phyloP scores from a whole-genome alignment of 139 green algal species.

The Eudorina sp. region DNA sequence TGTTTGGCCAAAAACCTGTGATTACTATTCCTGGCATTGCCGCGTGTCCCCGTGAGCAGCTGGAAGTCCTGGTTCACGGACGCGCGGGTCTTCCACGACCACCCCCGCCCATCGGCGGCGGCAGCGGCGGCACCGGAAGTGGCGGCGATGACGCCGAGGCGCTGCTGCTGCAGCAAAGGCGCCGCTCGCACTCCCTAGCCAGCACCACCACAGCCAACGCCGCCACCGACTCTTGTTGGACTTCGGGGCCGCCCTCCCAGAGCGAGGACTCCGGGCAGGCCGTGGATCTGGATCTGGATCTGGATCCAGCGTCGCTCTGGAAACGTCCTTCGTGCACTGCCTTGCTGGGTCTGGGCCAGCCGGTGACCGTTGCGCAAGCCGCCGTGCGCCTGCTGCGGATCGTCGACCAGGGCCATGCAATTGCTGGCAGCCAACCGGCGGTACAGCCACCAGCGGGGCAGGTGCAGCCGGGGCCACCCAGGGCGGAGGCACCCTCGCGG shows the following conservation, averaged over 20 bases:
- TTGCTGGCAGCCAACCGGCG: too few species aligned
- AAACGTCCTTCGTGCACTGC: not conserved
- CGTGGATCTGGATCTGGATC: not conserved
- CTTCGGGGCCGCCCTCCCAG: not conserved
- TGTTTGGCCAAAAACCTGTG: too few species aligned
- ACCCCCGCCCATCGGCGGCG: not conserved
- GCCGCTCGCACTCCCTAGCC: not conserved
- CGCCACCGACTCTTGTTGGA: not conserved
- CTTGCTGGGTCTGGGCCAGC: not conserved
- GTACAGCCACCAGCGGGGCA: too few species aligned
- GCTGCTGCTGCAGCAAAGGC: not conserved
- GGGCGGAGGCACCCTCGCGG: too few species aligned
- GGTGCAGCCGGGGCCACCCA: too few species aligned
- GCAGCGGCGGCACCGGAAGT: not conserved
- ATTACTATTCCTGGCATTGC: too few species aligned
- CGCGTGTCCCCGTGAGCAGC: not conserved
- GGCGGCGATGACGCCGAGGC: not conserved
- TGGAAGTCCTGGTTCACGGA: not conserved
- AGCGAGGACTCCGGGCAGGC: too few species aligned
- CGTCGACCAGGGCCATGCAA: not conserved
- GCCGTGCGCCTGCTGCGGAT: conserved; percentile 9
- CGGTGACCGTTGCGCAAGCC: not conserved
- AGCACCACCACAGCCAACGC: not conserved
- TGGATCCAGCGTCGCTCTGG: not conserved
- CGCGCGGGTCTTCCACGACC: not conserved